These are phyloP conservation scores for Neocallimastix lanati DNA, from an alignment of 192 early-diverging fungal species.

Conservation along the genomic window DNA sequence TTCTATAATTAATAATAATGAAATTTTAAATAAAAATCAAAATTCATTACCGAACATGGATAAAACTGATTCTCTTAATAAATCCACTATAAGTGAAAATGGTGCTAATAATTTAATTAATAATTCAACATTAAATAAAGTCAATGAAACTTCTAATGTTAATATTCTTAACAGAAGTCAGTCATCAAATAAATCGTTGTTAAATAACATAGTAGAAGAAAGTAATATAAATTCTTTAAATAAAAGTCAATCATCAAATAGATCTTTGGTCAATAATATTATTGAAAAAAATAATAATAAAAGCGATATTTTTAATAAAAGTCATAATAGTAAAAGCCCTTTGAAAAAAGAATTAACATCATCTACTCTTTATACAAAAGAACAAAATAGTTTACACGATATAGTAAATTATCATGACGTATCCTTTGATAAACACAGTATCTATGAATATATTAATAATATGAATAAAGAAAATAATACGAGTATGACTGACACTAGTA, in stretches of 20 bases:
- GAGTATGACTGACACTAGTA: neutral
- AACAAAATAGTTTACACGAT: too few relatives aligned
- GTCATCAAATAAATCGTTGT: neutral
- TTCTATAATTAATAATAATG: neutral
- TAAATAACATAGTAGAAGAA: neutral
- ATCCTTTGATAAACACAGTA: neutral
- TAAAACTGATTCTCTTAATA: neutral
- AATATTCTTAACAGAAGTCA: neutral
- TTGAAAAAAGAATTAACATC: too few relatives aligned
- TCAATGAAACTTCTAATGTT: neutral
- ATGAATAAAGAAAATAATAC: neutral
- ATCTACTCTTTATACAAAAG: too few relatives aligned
- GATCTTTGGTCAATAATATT: neutral
- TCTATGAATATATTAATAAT: neutral
- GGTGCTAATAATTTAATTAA: neutral
- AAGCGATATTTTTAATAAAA: too few relatives aligned
- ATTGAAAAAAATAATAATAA: neutral
- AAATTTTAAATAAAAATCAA: neutral
- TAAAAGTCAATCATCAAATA: neutral
- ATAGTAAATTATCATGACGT: neutral
- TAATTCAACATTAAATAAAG: neutral
- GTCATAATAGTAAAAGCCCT: neutral
- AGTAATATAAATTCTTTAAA: neutral
- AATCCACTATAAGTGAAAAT: neutral
- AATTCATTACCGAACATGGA: too few relatives aligned